Evolutionary conservation across 495 filamentous ascomycete genomes (phyloP), one percentile per base, ranked within the genome.

Genomic region (Penicillium paradoxum): DNA sequence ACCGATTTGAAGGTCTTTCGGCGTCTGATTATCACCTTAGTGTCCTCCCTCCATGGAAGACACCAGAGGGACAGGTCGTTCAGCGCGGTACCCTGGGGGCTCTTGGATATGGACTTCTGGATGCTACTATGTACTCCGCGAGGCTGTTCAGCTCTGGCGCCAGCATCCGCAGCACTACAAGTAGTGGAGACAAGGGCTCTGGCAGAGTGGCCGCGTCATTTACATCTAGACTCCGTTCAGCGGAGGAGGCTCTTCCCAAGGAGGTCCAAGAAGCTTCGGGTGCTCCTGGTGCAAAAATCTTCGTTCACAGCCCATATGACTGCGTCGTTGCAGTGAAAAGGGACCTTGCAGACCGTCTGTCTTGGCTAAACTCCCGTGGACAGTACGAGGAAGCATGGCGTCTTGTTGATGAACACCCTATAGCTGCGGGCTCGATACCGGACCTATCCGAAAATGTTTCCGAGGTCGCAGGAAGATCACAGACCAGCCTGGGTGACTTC

Each of bases 231-330:
- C 56, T 62, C 15, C 18, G 68, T 22, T 56, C 62, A 4, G 37
- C 43, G 4, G 65, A 70, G 6, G 71, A 71, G 13, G 32, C 59
- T 25, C 56, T 67, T 18, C 55, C 73, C 7, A 74, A 72, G 46
- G 72, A 75, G 52, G 51, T 72, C 1, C 68, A 77, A 40, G 75
- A 77, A 52, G 62, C 75, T 39, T 62, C 73, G 15, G 67, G 68
- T 15, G 83, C 82, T 14, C 79, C 83, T 6, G 91, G 93, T 0
- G 79, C 91, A 55, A 97, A 97, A 59, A 89, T 98, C 22, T 96
- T 96, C 64, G 87, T 98, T 27, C 90, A 95, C 45, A 97, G 91
- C 59, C 95, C 95, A 1, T 98, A 93, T 58, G 93, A 98, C 70
- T 95, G 91, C 57, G 82, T 96, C 19, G 75, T 96, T 49, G 87